Conservation (phyloP, 345 rosid species). For the Raphanus raphanistrum region DNA sequence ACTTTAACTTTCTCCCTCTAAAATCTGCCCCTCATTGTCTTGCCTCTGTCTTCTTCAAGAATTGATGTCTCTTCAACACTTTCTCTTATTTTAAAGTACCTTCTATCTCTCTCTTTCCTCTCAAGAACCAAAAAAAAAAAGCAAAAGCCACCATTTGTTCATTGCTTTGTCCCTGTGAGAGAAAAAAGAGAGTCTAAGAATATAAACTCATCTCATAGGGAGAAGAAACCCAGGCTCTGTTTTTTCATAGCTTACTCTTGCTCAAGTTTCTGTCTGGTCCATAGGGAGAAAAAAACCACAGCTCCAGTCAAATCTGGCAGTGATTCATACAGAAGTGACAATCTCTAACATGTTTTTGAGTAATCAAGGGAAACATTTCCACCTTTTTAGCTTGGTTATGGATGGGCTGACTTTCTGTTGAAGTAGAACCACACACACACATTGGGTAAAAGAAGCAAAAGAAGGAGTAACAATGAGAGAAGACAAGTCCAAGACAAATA, state of each 20-base stretch:
- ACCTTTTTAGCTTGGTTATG: constrained; percentile 3
- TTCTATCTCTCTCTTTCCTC: constrained; percentile 34
- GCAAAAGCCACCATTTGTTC: constrained; percentile 32
- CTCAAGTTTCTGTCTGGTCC: constrained; percentile 20
- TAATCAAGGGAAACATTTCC: constrained; percentile 1
- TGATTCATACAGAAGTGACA: constrained; percentile 9
- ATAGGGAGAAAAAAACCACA: neutral
- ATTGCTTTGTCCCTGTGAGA: constrained; percentile 27
- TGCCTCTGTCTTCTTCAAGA: constrained; percentile 74
- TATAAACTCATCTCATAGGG: constrained; percentile 2
- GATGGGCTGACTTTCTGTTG: constrained; percentile 21
- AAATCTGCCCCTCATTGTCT: constrained; percentile 43
- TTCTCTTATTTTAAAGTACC: constrained; percentile 55
- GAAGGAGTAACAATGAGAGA: constrained; percentile 68
- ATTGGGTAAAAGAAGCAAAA: constrained; percentile 31
- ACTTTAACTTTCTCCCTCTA: constrained; percentile 35
- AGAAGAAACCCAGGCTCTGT: neutral
- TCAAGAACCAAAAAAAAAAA: constrained; percentile 8
- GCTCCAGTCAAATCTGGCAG: neutral
- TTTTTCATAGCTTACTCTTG: neutral
- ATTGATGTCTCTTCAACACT: constrained; percentile 63
- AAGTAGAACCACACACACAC: constrained; percentile 17
- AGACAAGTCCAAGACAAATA: constrained; percentile 77
- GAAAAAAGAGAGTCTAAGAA: neutral
- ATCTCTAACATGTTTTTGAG: neutral